Conservation (phyloP, 2,329 filamentous ascomycete genomes). For the Beauveria sp. region DNA sequence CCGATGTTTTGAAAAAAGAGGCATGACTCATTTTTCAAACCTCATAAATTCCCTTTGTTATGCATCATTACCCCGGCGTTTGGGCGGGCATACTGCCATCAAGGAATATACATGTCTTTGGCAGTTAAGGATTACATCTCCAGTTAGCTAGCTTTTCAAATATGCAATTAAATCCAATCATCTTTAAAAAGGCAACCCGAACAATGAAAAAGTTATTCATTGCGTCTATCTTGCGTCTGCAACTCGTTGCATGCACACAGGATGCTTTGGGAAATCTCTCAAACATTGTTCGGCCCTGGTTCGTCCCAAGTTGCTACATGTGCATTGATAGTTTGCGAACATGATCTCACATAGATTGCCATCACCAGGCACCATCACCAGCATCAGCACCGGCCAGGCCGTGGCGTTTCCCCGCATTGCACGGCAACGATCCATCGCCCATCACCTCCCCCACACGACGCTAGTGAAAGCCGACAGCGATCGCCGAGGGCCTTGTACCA, state of each 20-base stretch:
- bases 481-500: too few relatives aligned
- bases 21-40: neutral
- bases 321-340: neutral
- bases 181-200: neutral
- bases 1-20: neutral
- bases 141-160: neutral
- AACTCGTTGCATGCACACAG: too few relatives aligned
- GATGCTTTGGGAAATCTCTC: neutral
- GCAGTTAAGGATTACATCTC: neutral
- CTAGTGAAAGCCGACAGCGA: neutral
- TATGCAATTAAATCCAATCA: neutral
- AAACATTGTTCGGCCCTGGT: neutral
- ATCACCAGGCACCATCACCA: neutral
- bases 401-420: neutral
- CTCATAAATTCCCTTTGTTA: neutral
- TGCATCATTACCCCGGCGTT: slow-evolving; percentile 4
- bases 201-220: too few relatives aligned
- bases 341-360: neutral
- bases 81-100: neutral
- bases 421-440: neutral
- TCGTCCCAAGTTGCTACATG: neutral
- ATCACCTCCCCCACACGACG: neutral
- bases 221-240: too few relatives aligned
- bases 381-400: neutral
- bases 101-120: neutral